phyloP scores from a whole-genome alignment of 352 stramenopile species.

The Pythium chondricola region DNA sequence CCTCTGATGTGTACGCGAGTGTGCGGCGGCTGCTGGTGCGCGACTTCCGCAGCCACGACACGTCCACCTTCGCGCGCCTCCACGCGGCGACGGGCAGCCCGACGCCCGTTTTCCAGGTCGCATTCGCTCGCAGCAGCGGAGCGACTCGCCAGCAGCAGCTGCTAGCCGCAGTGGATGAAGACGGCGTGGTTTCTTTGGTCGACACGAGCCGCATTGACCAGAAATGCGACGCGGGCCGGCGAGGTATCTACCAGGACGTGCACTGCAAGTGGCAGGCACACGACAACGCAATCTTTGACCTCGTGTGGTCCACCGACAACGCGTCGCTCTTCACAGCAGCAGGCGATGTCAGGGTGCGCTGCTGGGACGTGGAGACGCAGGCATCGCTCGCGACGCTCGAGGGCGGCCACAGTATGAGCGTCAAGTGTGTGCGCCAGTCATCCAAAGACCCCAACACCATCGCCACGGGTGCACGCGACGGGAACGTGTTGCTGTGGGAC shows the following conservation, averaged over 20 bases:
- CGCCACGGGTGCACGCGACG: slow-evolving; percentile 54
- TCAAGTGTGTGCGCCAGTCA: slow-evolving; percentile 66
- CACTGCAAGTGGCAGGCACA: slow-evolving; percentile 35
- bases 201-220: slow-evolving; percentile 19
- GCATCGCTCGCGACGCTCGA: slow-evolving; percentile 25
- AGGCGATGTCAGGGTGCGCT: slow-evolving; percentile 42
- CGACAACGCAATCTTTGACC: slow-evolving; percentile 68
- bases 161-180: slow-evolving; percentile 49
- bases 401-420: slow-evolving; percentile 53
- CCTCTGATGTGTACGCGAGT: not conserved
- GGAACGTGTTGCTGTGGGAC: slow-evolving; percentile 61
- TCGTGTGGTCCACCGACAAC: slow-evolving; percentile 50
- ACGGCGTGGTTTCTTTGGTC: slow-evolving; percentile 41
- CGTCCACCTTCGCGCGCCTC: slow-evolving; percentile 9
- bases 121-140: slow-evolving; percentile 24
- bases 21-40: slow-evolving; percentile 24
- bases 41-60: slow-evolving; percentile 25
- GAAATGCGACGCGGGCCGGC: not conserved
- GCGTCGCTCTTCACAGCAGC: slow-evolving; percentile 45
- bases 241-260: slow-evolving; percentile 3
- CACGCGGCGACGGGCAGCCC: slow-evolving; percentile 4
- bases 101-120: slow-evolving; percentile 49
- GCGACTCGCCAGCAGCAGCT: slow-evolving; percentile 9
- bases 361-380: slow-evolving; percentile 51
- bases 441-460: slow-evolving; percentile 28